phyloP scores from a whole-genome alignment of 2,329 filamentous ascomycete genomes.

The Phialophora macrospora region DNA sequence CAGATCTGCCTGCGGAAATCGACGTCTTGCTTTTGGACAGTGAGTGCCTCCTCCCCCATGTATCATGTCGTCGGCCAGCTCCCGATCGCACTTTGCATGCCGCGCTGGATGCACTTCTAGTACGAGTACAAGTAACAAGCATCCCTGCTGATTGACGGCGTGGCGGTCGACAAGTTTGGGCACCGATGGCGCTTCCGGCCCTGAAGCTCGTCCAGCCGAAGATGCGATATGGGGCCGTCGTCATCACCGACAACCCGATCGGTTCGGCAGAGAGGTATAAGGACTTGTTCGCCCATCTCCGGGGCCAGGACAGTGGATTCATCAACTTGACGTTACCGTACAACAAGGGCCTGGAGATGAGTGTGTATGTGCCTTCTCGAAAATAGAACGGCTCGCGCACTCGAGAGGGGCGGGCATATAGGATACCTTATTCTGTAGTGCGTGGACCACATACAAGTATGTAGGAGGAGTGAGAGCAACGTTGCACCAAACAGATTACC shows the following conservation, averaged over 20 bases:
- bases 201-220: slow-evolving; percentile 46
- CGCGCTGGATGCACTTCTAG: too few relatives aligned
- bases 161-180: slow-evolving; percentile 45
- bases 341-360: slow-evolving; percentile 55
- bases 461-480: too few relatives aligned
- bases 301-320: slow-evolving; percentile 55
- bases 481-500: too few relatives aligned
- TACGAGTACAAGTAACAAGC: background rate
- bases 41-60: slow-evolving; percentile 34
- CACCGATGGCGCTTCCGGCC: slow-evolving; percentile 47
- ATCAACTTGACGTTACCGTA: slow-evolving; percentile 57
- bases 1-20: slow-evolving; percentile 42
- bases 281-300: slow-evolving; percentile 42
- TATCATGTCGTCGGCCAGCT: background rate
- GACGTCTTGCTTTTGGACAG: slow-evolving; percentile 45
- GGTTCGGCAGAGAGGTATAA: slow-evolving; percentile 42
- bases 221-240: slow-evolving; percentile 45
- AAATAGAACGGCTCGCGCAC: background rate
- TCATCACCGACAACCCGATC: slow-evolving; percentile 49
- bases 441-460: background rate
- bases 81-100: background rate
- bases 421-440: background rate
- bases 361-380: slow-evolving; percentile 43
- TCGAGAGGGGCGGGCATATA: background rate
- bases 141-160: background rate